Evolutionary conservation across 2,329 filamentous ascomycete species (phyloP).

Genomic region (Paecilomyces niveus): DNA sequence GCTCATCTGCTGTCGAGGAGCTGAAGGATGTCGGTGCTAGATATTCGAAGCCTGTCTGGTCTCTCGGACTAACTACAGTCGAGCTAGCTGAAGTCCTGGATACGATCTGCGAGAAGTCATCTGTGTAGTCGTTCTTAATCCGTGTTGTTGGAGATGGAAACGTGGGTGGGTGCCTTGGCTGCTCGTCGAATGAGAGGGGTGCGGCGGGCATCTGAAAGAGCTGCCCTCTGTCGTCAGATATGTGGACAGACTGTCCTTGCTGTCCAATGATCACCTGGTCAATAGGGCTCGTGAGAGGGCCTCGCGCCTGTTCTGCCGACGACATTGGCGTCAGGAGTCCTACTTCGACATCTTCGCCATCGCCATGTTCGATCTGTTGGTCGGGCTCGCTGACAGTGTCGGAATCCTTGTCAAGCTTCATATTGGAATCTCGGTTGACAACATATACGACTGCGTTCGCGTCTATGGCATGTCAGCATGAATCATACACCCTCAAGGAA

Average conservation of each 20-base stretch:
- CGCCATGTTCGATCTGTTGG: conserved; percentile 13
- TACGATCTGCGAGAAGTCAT: conserved; percentile 20
- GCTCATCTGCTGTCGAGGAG: conserved; percentile 14
- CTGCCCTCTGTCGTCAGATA: conserved; percentile 9
- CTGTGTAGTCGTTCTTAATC: conserved; percentile 17
- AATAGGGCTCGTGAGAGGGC: conserved; percentile 17
- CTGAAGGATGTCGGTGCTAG: conserved; percentile 17
- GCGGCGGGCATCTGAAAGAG: conserved; percentile 21
- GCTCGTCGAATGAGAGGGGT: conserved; percentile 20
- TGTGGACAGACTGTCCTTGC: conserved; percentile 14
- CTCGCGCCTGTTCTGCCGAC: conserved; percentile 15
- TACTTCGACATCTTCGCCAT: conserved; percentile 21
- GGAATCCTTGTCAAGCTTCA: conserved; percentile 24
- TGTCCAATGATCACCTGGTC: conserved; percentile 13
- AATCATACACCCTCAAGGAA: background rate
- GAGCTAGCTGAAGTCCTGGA: conserved; percentile 19
- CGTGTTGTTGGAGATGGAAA: conserved; percentile 5
- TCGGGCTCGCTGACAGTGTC: conserved; percentile 20
- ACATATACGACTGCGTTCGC: conserved; percentile 30
- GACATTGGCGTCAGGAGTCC: conserved; percentile 18
- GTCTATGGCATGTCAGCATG: conserved; percentile 15
- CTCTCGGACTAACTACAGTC: conserved; percentile 22
- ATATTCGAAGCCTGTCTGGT: conserved; percentile 24
- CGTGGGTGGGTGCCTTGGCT: conserved; percentile 14
- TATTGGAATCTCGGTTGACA: conserved; percentile 26